Percentiles rank a stretch among this genome's conserved stretches.
phyloP scores from a whole-genome alignment of 2,329 filamentous ascomycete genomes.

The Calonectria crousiana region DNA sequence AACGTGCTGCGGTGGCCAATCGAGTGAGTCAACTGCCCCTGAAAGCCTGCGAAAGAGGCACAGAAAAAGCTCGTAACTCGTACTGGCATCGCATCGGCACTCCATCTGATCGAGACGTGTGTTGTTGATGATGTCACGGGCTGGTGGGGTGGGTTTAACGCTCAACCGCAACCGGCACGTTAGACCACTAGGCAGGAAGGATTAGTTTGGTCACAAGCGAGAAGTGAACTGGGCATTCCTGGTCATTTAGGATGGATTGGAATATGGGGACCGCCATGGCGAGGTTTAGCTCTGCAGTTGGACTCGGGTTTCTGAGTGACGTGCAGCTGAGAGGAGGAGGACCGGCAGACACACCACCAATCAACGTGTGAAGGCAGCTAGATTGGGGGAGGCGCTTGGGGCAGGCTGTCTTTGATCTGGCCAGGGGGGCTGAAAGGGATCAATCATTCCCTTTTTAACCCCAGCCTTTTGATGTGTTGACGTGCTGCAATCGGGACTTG shows the following conservation, averaged over 20 bases:
- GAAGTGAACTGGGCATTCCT: conserved; percentile 7
- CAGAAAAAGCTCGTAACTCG: background rate
- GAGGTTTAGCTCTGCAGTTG: conserved; percentile 25
- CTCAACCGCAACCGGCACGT: background rate
- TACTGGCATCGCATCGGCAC: background rate
- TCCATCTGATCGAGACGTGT: conserved; percentile 1
- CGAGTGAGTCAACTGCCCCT: conserved; percentile 5
- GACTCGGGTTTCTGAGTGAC: conserved; percentile 19
- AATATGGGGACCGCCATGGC: conserved; percentile 24
- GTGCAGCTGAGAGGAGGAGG: conserved; percentile 36
- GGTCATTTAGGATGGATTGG: background rate
- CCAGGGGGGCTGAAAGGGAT: conserved; percentile 26
- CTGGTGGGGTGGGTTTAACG: background rate
- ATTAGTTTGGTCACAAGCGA: background rate
- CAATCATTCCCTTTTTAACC: conserved; percentile 3
- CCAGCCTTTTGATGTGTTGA: conserved; percentile 11
- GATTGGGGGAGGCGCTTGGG: conserved; percentile 36
- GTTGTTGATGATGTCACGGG: conserved; percentile 12
- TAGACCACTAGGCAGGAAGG: background rate
- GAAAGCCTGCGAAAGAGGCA: conserved; percentile 3
- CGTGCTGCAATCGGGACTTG: conserved; percentile 5
- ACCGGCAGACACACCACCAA: conserved; percentile 34
- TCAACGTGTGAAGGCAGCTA: conserved; percentile 27
- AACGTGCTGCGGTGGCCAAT: conserved; percentile 28
- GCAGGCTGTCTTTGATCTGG: conserved; percentile 31